Conservation (phyloP, 108 stramenopile genomes). For the Cyclotella atomus region DNA sequence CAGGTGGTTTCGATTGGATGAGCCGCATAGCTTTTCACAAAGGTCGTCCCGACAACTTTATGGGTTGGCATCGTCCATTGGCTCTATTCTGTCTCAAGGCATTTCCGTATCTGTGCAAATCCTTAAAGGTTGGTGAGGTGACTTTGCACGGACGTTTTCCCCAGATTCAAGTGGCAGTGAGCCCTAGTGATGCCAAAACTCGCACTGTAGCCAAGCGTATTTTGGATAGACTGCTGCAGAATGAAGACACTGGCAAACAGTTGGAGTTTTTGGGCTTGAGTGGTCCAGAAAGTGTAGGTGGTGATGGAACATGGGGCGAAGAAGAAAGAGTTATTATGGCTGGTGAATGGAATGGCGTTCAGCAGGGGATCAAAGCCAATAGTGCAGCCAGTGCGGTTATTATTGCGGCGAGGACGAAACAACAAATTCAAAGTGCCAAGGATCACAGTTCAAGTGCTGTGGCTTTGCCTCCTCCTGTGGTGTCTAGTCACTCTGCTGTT, state of each 20-base stretch:
- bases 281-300: constrained; percentile 41
- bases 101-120: constrained; percentile 55
- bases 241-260: constrained; percentile 40
- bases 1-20: constrained; percentile 60
- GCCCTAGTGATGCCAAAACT: constrained; percentile 34
- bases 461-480: constrained; percentile 8
- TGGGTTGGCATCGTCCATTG: constrained; percentile 42
- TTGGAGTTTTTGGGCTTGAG: constrained; percentile 56
- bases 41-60: constrained; percentile 35
- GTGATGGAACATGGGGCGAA: constrained; percentile 44
- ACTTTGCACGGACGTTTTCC: constrained; percentile 52
- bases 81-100: constrained; percentile 49
- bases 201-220: constrained; percentile 25
- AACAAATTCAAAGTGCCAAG: constrained; percentile 67
- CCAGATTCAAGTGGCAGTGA: constrained; percentile 45
- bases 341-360: background rate
- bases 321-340: constrained; percentile 20
- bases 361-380: constrained; percentile 9
- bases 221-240: constrained; percentile 49
- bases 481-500: background rate
- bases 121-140: constrained; percentile 49
- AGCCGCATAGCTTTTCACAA: constrained; percentile 44
- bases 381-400: constrained; percentile 40
- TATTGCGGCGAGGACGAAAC: constrained; percentile 49
- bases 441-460: constrained; percentile 40